A percentile compares a stretch with the other conserved stretches of the same genome.
phyloP scores from a whole-genome alignment of 2,329 filamentous ascomycete species.

The Beauveria brongniartii region DNA sequence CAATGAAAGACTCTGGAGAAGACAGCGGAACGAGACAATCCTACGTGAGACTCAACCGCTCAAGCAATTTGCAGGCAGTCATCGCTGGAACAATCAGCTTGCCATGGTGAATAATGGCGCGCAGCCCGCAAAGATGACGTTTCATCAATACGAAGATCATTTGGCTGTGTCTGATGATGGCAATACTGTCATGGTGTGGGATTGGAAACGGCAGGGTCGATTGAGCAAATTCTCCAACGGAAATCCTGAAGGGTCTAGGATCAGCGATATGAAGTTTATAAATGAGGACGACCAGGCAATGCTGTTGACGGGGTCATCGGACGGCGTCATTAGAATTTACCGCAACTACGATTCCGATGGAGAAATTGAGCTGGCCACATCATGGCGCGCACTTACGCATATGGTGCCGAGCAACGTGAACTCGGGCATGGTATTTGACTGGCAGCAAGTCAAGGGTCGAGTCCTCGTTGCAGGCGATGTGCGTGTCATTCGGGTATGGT shows the following conservation, averaged over 20 bases:
- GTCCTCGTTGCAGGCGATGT: constrained; percentile 95
- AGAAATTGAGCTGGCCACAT: constrained; percentile 75
- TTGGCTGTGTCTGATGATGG: constrained; percentile 88
- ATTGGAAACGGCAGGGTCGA: constrained; percentile 72
- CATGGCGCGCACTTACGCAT: constrained; percentile 87
- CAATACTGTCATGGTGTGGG: constrained; percentile 87
- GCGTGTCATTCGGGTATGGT: constrained; percentile 92
- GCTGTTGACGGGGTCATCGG: constrained; percentile 88
- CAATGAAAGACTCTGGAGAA: constrained; percentile 87
- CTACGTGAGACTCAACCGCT: constrained; percentile 88
- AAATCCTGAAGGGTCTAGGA: constrained; percentile 82
- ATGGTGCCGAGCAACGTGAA: constrained; percentile 91
- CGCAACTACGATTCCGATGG: constrained; percentile 76
- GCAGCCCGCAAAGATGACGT: constrained; percentile 87
- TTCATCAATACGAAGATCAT: constrained; percentile 97
- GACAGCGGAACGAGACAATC: constrained; percentile 86
- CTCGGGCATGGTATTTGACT: constrained; percentile 93
- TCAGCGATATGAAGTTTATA: constrained; percentile 94
- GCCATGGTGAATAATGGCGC: constrained; percentile 82
- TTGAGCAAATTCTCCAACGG: constrained; percentile 87
- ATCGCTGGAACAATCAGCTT: constrained; percentile 77
- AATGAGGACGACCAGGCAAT: constrained; percentile 97
- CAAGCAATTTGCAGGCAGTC: constrained; percentile 77
- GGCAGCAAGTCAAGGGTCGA: constrained; percentile 95
- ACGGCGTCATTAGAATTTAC: constrained; percentile 90